phyloP scores from a whole-genome alignment of 805 yeast species.

The Candida pseudofarinosa region DNA sequence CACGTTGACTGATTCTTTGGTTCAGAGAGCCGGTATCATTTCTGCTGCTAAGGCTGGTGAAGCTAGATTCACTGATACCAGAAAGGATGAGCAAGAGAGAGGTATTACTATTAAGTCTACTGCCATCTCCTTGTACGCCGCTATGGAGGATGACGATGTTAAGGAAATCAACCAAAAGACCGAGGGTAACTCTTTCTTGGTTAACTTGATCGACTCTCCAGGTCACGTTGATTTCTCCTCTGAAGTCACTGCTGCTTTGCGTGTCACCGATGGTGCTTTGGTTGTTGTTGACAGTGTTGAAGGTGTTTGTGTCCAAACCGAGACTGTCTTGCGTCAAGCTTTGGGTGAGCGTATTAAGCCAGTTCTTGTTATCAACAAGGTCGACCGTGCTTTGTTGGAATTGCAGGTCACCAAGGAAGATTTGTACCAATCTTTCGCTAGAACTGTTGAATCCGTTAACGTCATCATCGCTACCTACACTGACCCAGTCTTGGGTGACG shows the following conservation, averaged over 20 bases:
- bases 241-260: constrained; percentile 99
- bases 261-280: constrained; percentile 99
- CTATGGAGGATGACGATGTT: constrained; percentile 79
- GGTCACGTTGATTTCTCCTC: constrained; percentile 99
- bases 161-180: constrained; percentile 91
- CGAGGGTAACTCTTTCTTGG: constrained; percentile 89
- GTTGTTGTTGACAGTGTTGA: constrained; percentile 99
- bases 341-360: constrained; percentile 99
- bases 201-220: constrained; percentile 98
- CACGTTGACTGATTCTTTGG: constrained; percentile 98
- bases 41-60: constrained; percentile 99
- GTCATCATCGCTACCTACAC: constrained; percentile 94
- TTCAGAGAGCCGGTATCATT: constrained; percentile 98
- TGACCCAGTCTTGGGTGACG: constrained; percentile 89
- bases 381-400: constrained; percentile 98
- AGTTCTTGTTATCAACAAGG: constrained; percentile 97
- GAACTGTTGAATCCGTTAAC: constrained; percentile 99
- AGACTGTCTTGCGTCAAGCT: constrained; percentile 98
- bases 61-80: constrained; percentile 99
- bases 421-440: constrained; percentile 94
- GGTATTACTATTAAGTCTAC: constrained; percentile 99
- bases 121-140: constrained; percentile 93
- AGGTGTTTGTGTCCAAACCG: constrained; percentile 99
- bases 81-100: constrained; percentile 99
- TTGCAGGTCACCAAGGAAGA: constrained; percentile 99